phyloP scores from a whole-genome alignment of 75 land plant species.

The Selaginella tamariscina region DNA sequence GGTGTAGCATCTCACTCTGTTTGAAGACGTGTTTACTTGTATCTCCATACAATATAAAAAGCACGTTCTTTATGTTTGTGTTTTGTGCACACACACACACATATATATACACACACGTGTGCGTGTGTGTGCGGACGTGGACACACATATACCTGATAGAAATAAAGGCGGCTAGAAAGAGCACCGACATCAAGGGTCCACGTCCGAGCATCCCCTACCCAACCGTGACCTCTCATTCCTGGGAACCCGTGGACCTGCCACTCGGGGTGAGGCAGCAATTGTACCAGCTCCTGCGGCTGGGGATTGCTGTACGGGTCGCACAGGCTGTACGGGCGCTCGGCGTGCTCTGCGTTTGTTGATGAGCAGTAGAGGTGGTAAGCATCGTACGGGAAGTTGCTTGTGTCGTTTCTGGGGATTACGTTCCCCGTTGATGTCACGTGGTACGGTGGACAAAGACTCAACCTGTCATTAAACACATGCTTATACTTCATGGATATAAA shows the following conservation, averaged over 20 bases:
- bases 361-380: conserved; percentile 78
- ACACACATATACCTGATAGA: conserved; percentile 51
- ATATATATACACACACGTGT: no score
- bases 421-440: conserved; percentile 41
- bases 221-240: conserved; percentile 47
- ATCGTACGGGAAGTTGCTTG: conserved; percentile 45
- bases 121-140: no score
- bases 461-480: no score
- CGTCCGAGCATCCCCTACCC: conserved; percentile 59
- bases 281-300: conserved; percentile 74
- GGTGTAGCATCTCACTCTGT: no score
- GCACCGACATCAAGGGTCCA: conserved; percentile 78
- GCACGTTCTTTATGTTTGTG: no score
- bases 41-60: no score
- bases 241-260: conserved; percentile 85
- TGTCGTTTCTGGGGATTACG: conserved; percentile 44
- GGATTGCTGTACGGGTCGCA: conserved; percentile 93
- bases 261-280: conserved; percentile 72
- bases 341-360: conserved; percentile 50
- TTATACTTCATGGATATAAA: no score
- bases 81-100: no score
- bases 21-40: no score
- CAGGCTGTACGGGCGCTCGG: conserved; percentile 31
- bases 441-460: conserved; percentile 51
- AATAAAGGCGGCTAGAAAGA: conserved; percentile 47